phyloP scores from a whole-genome alignment of 768 basidiomycete species.

The Leccinum aurantiacum region DNA sequence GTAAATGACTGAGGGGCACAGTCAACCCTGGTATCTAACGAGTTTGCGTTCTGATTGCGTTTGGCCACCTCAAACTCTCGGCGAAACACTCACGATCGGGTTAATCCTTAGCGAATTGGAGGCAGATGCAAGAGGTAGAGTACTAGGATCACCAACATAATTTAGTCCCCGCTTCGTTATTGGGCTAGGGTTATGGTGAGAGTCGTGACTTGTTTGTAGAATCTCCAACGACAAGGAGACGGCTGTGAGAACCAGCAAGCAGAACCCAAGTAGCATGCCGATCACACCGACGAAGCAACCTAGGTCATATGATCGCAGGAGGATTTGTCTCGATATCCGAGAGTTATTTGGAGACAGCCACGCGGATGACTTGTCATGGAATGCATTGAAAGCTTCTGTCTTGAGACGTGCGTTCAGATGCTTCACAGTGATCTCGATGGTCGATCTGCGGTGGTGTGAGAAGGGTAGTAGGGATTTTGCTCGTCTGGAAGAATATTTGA shows the following conservation, averaged over 20 bases:
- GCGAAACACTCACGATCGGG: conserved; percentile 32
- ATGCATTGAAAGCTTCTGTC: conserved; percentile 49
- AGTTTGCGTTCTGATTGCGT: conserved; percentile 3
- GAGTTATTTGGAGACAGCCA: conserved; percentile 35
- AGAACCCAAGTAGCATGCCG: conserved; percentile 48
- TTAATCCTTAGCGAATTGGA: conserved; percentile 18
- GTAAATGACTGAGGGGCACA: conserved; percentile 70
- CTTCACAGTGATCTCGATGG: conserved; percentile 25
- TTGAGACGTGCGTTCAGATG: conserved; percentile 39
- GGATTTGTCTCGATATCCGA: conserved; percentile 21
- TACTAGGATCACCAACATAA: background rate
- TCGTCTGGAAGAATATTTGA: conserved; percentile 23
- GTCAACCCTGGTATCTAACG: conserved; percentile 80
- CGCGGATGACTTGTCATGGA: conserved; percentile 45
- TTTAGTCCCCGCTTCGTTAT: conserved; percentile 19
- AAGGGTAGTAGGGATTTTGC: conserved; percentile 21
- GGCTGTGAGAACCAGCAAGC: conserved; percentile 39
- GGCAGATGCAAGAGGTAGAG: background rate
- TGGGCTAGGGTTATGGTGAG: conserved; percentile 6
- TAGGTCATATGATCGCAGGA: conserved; percentile 47
- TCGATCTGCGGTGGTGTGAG: conserved; percentile 20
- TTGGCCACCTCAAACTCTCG: background rate
- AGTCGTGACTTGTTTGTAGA: background rate
- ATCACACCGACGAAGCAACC: conserved; percentile 46
- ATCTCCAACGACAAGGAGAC: conserved; percentile 21